Percentiles rank a stretch among this genome's conserved stretches.
phyloP scores from a whole-genome alignment of 352 stramenopile species.

The Pythium phragmitis region DNA sequence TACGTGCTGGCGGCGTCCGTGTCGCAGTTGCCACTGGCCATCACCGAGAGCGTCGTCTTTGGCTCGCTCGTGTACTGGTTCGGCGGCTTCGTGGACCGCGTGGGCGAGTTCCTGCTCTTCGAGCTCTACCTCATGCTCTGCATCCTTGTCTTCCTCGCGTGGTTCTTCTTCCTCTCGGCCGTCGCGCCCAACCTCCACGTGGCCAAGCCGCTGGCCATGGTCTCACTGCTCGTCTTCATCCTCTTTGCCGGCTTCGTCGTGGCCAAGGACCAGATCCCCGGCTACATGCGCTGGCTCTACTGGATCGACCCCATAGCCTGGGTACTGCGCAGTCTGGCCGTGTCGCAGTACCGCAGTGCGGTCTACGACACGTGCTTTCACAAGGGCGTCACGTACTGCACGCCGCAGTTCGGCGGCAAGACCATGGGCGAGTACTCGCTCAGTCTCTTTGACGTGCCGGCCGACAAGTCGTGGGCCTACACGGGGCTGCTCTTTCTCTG shows the following conservation, averaged over 20 bases:
- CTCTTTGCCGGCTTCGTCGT: conserved; percentile 67
- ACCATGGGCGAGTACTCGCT: conserved; percentile 57
- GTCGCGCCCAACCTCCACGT: conserved; percentile 43
- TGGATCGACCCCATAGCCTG: conserved; percentile 70
- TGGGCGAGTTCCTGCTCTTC: conserved; percentile 67
- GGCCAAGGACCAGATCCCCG: conserved; percentile 48
- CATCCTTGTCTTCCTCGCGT: conserved; percentile 45
- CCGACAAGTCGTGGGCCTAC: conserved; percentile 43
- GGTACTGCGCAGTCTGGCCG: conserved; percentile 40
- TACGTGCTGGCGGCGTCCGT: conserved; percentile 69
- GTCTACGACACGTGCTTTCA: conserved; percentile 41
- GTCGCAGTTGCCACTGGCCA: conserved; percentile 48
- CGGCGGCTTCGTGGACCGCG: conserved; percentile 57
- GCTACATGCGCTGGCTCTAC: conserved; percentile 70
- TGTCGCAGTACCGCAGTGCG: conserved; percentile 47
- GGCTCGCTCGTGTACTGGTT: conserved; percentile 88
- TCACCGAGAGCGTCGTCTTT: conserved; percentile 84
- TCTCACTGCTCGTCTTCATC: conserved; percentile 62
- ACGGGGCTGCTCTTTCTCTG: conserved; percentile 49
- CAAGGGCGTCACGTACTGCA: conserved; percentile 43
- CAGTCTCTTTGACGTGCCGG: conserved; percentile 42
- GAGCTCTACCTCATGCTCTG: conserved; percentile 66
- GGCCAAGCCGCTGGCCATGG: conserved; percentile 55
- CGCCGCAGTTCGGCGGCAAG: conserved; percentile 7
- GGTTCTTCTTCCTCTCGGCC: conserved; percentile 56